Conservation (phyloP, 345 rosid species). For the Stellera chamaejasme region DNA sequence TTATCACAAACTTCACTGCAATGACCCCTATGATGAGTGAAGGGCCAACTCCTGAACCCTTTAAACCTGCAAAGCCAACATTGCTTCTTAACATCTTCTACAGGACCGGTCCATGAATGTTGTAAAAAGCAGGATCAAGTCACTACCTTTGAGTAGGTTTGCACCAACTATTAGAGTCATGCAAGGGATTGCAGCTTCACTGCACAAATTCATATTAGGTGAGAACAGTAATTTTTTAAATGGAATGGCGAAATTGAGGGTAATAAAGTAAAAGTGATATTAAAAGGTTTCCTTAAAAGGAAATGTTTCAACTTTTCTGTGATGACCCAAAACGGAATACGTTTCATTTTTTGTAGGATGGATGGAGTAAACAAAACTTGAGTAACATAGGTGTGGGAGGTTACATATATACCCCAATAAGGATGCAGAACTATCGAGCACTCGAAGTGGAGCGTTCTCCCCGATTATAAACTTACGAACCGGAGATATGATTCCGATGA, state of each 20-base stretch:
- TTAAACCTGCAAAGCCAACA: slow-evolving; percentile 31
- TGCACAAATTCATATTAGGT: slow-evolving; percentile 3
- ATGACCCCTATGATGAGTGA: slow-evolving; percentile 26
- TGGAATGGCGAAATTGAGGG: too few species aligned
- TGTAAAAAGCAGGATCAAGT: not conserved
- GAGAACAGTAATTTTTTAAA: too few species aligned
- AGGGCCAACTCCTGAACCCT: slow-evolving; percentile 20
- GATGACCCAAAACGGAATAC: not conserved
- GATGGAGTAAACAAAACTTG: not conserved
- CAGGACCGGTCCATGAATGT: not conserved
- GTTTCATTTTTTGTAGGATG: not conserved
- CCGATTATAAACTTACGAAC: slow-evolving; percentile 25
- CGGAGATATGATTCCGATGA: slow-evolving; percentile 26
- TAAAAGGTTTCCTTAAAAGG: too few species aligned
- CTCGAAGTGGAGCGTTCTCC: slow-evolving; percentile 28
- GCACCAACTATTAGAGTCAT: slow-evolving; percentile 37
- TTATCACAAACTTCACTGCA: slow-evolving; percentile 21
- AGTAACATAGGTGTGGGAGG: not conserved
- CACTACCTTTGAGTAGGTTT: slow-evolving; percentile 33
- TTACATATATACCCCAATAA: slow-evolving; percentile 25
- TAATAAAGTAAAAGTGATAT: too few species aligned
- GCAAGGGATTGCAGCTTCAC: slow-evolving; percentile 32
- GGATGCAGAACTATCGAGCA: slow-evolving; percentile 21
- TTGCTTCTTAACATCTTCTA: not conserved
- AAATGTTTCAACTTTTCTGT: too few species aligned